Evolutionary conservation across 2,329 filamentous ascomycete genomes (phyloP).

Genomic region (Periglandula ipomoeae): DNA sequence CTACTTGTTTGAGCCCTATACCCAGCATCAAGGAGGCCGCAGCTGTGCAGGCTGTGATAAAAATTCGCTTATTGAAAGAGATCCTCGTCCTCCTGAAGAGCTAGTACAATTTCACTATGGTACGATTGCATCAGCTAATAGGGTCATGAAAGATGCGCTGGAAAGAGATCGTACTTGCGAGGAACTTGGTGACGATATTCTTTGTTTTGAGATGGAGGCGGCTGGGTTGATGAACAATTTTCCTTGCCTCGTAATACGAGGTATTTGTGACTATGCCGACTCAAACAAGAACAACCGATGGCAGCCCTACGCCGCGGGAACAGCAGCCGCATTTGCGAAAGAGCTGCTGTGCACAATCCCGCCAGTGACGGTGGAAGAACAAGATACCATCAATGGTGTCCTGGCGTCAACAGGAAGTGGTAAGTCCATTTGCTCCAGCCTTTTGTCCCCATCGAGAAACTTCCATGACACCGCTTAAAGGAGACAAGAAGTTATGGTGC

Average conservation of each 20-base stretch:
- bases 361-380: too few relatives aligned
- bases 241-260: constrained; percentile 3
- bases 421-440: too few relatives aligned
- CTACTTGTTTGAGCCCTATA: too few relatives aligned
- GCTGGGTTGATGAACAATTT: constrained; percentile 1
- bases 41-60: too few relatives aligned
- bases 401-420: too few relatives aligned
- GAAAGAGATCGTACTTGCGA: constrained; percentile 2
- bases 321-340: constrained; percentile 15
- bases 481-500: too few relatives aligned
- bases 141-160: constrained; percentile 2
- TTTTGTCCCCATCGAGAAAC: too few relatives aligned
- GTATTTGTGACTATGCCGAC: constrained; percentile 22
- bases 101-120: constrained; percentile 11
- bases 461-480: too few relatives aligned
- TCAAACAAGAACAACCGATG: constrained; percentile 17
- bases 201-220: constrained; percentile 2
- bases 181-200: neutral
- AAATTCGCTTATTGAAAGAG: neutral
- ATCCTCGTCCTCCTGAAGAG: neutral
- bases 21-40: too few relatives aligned
- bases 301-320: constrained; percentile 16
- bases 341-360: too few relatives aligned
- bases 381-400: too few relatives aligned
- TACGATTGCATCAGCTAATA: constrained; percentile 4